Evolutionary conservation across 805 yeast species (phyloP), one percentile per base, ranked within the genome.

Genomic region (Teunomyces panamensis): DNA sequence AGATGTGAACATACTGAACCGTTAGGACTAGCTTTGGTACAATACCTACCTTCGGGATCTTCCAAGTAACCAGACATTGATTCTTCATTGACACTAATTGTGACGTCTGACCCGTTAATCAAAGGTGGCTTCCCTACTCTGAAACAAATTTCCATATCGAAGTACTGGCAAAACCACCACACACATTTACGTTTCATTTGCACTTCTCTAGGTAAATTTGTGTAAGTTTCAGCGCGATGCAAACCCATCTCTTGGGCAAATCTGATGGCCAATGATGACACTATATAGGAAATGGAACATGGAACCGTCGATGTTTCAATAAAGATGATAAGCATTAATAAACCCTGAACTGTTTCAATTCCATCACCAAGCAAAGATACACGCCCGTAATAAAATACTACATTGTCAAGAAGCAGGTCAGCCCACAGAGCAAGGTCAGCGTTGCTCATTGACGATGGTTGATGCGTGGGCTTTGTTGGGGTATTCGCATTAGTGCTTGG

Each of bases 201-300:
- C 28, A 64, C 71, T 13, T 51, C 62, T 0, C 45, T 39, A 1
- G 60, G 45, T 16, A 68, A 49, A 17, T 55, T 49, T 9, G 41
- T 50, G 33, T 57, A 62, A 2, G 67, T 54, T 46, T 71, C 75
- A n/a, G 49, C 44, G 7, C 74, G 51, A 52, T 72, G 76, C 43
- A 72, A 56, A 1, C 77, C 77, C 37, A 71, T 56, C 39, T 69
- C 74, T 50, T 71, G 75, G 2, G 75, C 75, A 50, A 56, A 68
- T 34, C 75, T 53, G 2, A 70, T 63, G 0, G 74, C 75, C 27
- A 69, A 61, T 0, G 69, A 53, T 3, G 59, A 51, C 9, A 71
- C 49, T 8, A 63, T 58, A 51, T 63, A 65, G 45, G 63, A 66
- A 30, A 67, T 62, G 39, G 59, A 59, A 11, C 66, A 55, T n/a